phyloP scores from a whole-genome alignment of 305 asterid genomes.

The Solanum hybrid region DNA sequence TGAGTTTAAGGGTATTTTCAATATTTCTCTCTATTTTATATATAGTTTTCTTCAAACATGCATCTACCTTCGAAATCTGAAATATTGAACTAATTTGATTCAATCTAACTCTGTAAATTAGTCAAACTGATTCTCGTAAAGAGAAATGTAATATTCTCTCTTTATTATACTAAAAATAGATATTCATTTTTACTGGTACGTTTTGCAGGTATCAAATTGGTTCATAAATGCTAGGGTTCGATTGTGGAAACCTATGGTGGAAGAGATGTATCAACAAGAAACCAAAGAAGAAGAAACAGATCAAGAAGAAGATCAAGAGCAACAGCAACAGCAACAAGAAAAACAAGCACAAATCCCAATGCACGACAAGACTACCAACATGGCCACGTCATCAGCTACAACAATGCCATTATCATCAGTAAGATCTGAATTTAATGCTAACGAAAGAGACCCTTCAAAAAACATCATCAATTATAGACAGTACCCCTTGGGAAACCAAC shows the following conservation, averaged over 20 bases:
- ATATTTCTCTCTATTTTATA: neutral
- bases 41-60: neutral
- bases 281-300: conserved; percentile 23
- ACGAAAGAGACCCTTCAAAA: conserved; percentile 40
- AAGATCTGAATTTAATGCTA: conserved; percentile 30
- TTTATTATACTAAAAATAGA: neutral
- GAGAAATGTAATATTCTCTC: neutral
- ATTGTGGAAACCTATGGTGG: conserved; percentile 87
- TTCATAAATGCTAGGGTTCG: conserved; percentile 90
- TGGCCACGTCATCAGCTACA: neutral
- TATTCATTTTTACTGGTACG: neutral
- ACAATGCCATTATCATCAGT: conserved; percentile 11
- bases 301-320: conserved; percentile 3
- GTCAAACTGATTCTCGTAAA: neutral
- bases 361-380: conserved; percentile 1
- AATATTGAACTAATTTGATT: neutral
- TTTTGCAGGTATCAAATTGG: conserved; percentile 71
- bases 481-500: conserved; percentile 34
- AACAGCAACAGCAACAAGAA: neutral
- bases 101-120: accelerated
- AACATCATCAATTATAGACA: conserved; percentile 27
- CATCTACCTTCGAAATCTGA: neutral
- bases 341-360: conserved; percentile 24
- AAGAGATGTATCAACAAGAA: conserved; percentile 73
- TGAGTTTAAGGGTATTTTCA: too few relatives aligned